These are phyloP conservation scores for Phellinidium pouzarii DNA, from an alignment of 1,284 basidiomycete species.

Conservation along the genomic window DNA sequence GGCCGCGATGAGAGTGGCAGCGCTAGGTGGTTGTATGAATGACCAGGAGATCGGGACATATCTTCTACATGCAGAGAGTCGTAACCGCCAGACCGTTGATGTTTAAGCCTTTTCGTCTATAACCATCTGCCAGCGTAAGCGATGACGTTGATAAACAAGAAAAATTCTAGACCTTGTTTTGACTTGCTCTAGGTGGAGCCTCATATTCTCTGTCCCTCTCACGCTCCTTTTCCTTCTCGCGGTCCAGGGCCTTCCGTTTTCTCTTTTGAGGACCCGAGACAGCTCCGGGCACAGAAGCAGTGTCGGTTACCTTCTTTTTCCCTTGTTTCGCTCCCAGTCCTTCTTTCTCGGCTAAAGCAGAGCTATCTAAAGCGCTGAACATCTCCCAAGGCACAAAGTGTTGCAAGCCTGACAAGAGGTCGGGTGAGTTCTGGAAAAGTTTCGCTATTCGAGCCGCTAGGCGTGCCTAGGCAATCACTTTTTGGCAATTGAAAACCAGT, in stretches of 20 bases:
- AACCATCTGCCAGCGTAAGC: neutral
- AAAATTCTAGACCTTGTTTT: conserved; percentile 6
- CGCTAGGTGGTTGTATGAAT: conserved; percentile 13
- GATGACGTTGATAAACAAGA: neutral
- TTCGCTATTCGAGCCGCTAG: conserved; percentile 81
- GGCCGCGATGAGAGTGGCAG: conserved; percentile 18
- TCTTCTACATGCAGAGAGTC: conserved; percentile 19
- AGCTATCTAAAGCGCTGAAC: conserved; percentile 10
- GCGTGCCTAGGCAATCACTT: conserved; percentile 41
- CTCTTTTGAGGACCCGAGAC: conserved; percentile 44
- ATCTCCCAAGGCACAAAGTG: conserved; percentile 68
- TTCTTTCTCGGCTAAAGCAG: conserved; percentile 9
- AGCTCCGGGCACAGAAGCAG: conserved; percentile 20
- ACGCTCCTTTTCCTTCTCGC: conserved; percentile 29
- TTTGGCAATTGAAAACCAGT: neutral
- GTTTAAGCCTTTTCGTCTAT: conserved; percentile 20
- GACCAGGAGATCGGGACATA: conserved; percentile 12
- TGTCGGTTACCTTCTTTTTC: conserved; percentile 25
- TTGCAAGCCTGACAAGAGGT: conserved; percentile 86
- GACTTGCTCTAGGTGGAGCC: neutral
- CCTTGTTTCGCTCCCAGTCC: conserved; percentile 8
- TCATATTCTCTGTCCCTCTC: conserved; percentile 21
- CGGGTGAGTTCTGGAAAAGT: conserved; percentile 84
- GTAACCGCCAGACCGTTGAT: conserved; percentile 14
- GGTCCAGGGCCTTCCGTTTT: conserved; percentile 51